These are phyloP conservation scores for Suillus sp. DNA, from an alignment of 768 basidiomycete genomes.

Conservation along the genomic window DNA sequence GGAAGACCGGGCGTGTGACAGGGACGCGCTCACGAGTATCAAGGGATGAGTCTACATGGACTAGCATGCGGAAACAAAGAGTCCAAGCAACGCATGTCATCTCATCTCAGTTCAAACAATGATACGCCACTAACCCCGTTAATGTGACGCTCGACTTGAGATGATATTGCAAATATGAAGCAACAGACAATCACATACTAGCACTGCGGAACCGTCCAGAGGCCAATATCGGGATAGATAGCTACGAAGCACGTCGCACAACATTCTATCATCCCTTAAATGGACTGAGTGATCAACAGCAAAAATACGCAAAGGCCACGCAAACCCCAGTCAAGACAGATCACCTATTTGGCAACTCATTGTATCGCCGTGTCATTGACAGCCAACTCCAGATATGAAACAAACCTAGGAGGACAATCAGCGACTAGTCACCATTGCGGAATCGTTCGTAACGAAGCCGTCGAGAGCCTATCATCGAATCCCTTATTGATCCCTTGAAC, in stretches of 20 bases:
- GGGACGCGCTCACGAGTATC: not conserved
- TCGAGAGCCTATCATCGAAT: not conserved
- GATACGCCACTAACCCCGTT: not conserved
- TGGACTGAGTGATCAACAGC: not conserved
- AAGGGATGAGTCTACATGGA: not conserved
- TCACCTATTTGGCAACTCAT: not conserved
- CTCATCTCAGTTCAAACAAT: not conserved
- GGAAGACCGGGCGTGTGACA: not conserved
- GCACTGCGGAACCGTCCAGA: not conserved
- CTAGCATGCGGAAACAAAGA: not conserved
- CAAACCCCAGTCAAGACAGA: not conserved
- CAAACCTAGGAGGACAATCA: not conserved
- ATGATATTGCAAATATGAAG: not conserved
- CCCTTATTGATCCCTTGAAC: not conserved
- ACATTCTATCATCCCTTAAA: not conserved
- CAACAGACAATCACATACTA: not conserved
- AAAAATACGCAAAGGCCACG: slow-evolving; percentile 1
- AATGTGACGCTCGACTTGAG: not conserved
- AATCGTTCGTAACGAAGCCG: not conserved
- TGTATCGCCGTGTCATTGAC: not conserved
- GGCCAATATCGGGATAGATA: not conserved
- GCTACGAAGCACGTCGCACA: not conserved
- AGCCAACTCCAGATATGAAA: not conserved
- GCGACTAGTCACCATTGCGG: not conserved
- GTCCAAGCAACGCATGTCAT: not conserved